Base-by-base conservation (phyloP, 129 eudicot species). In the Flaveria bidentis region DNA sequence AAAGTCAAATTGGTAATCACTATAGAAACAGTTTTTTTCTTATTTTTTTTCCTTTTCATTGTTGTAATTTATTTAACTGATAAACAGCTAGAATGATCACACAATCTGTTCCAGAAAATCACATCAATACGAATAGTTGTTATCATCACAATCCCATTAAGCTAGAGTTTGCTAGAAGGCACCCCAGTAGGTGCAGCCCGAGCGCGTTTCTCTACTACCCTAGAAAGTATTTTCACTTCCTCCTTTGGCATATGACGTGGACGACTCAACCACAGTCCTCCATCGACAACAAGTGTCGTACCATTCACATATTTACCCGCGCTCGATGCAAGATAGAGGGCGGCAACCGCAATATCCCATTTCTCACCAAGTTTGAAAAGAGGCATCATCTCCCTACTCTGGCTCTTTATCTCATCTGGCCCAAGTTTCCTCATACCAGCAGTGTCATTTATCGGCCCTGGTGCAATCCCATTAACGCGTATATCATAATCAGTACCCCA, bases 401-500 rank as follows among this genome's bases (percentile, higher is more conserved):
- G 84, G 83, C 53, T 76, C 26, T 60, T 10, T 4, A 90, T 87
- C 84, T 94, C 98, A 0, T 82, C 86, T 2, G 98, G 98, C 8
- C 78, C 87, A 63, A 94, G 93, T 77, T 94, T 94, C 68, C 93
- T 86, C 90, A 88, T 69, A 64, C 98, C 98, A 77, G 97, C 49
- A 49, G 98, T 94, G 68, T 81, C 98, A 23, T 69, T 83, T 72
- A 94, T 94, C 2, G 98, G 98, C 18, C 98, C 98, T 26, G 98
- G 97, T 47, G 98, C 98, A 75, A 94, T 94, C 62, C 98, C 98
- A 75, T 94, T 94, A 47, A 94, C 98, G 50, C 97, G 84, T 51
- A 94, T 91, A 74, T 91, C 97, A 80, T 94, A 94, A 70, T 94
- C 98, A 6, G 97, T 91, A 14, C 98, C 97, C 97, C 98, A 94